A percentile compares a stretch with the other conserved stretches of the same genome.
phyloP scores from a whole-genome alignment of 2,329 filamentous ascomycete species.

The Penicillium glabrum region DNA sequence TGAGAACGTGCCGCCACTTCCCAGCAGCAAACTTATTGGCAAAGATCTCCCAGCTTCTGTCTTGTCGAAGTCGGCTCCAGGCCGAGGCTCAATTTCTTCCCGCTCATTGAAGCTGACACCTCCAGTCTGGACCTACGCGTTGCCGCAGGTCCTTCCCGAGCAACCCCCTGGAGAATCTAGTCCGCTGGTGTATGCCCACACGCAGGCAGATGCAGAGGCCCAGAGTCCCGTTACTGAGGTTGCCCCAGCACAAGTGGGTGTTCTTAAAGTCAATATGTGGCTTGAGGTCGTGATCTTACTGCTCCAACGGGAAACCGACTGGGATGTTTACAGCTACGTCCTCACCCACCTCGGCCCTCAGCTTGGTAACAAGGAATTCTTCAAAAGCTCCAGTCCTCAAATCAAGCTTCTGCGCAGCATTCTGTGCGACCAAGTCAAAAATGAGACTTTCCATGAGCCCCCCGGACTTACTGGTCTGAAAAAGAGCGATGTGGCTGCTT shows the following conservation, averaged over 20 bases:
- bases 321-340: conserved; percentile 91
- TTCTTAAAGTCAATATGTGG: conserved; percentile 66
- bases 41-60: conserved; percentile 31
- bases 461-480: conserved; percentile 75
- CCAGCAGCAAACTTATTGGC: conserved; percentile 29
- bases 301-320: conserved; percentile 73
- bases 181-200: conserved; percentile 51
- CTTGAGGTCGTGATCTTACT: conserved; percentile 74
- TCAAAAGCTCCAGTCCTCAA: conserved; percentile 70
- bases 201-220: conserved; percentile 37
- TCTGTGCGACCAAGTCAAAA: conserved; percentile 79
- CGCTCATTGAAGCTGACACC: conserved; percentile 39
- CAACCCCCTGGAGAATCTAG: conserved; percentile 51
- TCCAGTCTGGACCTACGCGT: conserved; percentile 60
- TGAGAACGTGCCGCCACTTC: conserved; percentile 35
- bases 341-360: conserved; percentile 84
- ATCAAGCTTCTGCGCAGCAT: conserved; percentile 73
- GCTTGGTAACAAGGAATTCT: conserved; percentile 84
- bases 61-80: conserved; percentile 31
- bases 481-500: conserved; percentile 84
- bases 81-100: conserved; percentile 34
- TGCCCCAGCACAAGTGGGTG: conserved; percentile 35
- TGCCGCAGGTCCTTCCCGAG: conserved; percentile 54
- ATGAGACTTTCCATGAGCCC: conserved; percentile 76
- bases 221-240: conserved; percentile 28